Percentiles rank a stretch among this genome's conserved stretches.
phyloP scores from a whole-genome alignment of 805 yeast species.

The Wickerhamomyces sydowiorum region DNA sequence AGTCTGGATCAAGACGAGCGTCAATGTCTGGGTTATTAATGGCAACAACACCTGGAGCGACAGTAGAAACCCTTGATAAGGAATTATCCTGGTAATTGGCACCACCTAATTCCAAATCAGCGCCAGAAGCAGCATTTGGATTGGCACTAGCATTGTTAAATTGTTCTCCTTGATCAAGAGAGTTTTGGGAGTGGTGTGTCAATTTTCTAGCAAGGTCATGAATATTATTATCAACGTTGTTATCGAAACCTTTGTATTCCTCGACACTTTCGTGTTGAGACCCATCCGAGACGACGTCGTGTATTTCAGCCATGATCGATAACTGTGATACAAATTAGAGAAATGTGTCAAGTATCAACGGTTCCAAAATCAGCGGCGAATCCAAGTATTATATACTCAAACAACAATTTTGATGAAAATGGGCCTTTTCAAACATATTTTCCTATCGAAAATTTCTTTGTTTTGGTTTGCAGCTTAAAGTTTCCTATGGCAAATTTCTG shows the following conservation, averaged over 20 bases:
- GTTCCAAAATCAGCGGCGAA: neutral
- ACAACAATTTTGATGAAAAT: too few relatives aligned
- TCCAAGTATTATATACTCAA: neutral
- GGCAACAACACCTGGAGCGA: constrained; percentile 35
- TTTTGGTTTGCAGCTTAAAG: neutral
- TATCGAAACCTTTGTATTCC: constrained; percentile 2
- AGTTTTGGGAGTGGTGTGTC: neutral
- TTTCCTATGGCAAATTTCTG: too few relatives aligned
- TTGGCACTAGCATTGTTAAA: neutral
- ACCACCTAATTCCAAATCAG: neutral
- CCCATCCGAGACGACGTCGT: neutral
- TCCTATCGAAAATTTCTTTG: neutral
- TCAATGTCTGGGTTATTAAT: constrained; percentile 26
- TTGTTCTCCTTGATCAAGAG: neutral
- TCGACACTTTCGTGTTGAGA: neutral
- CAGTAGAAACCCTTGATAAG: neutral
- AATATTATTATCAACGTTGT: neutral
- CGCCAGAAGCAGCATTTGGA: neutral
- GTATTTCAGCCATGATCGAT: neutral
- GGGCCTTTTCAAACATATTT: too few relatives aligned
- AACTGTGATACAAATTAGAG: neutral
- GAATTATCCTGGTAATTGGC: neutral
- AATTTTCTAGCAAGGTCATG: constrained; percentile 1
- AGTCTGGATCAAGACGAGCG: constrained; percentile 51
- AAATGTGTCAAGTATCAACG: too few relatives aligned